phyloP scores from a whole-genome alignment of 768 basidiomycete genomes.

The Chiua virens region DNA sequence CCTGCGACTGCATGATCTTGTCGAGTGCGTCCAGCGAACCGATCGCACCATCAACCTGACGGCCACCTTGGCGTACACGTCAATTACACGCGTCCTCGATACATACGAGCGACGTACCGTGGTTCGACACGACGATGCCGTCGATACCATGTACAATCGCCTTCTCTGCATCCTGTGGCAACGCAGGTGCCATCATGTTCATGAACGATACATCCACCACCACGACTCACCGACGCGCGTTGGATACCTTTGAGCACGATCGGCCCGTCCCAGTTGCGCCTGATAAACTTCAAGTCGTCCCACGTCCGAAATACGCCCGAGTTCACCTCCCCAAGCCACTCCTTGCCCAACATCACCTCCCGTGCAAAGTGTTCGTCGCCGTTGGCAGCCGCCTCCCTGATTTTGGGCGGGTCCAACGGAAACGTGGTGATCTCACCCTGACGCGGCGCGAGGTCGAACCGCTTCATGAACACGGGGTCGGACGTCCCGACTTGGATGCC shows the following conservation, averaged over 20 bases:
- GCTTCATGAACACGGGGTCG: constrained; percentile 78
- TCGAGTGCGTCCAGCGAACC: constrained; percentile 74
- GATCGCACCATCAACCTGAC: constrained; percentile 80
- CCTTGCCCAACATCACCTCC: constrained; percentile 48
- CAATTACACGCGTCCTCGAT: background rate
- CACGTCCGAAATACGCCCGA: constrained; percentile 65
- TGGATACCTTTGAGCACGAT: constrained; percentile 80
- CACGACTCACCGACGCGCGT: constrained; percentile 46
- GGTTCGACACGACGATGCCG: constrained; percentile 50
- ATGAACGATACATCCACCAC: no score
- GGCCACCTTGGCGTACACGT: constrained; percentile 48
- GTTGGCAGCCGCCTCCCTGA: constrained; percentile 38
- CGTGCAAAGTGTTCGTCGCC: constrained; percentile 48
- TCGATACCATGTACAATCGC: constrained; percentile 45
- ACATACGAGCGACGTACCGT: constrained; percentile 18
- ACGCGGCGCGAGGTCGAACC: constrained; percentile 44
- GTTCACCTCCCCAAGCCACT: constrained; percentile 63
- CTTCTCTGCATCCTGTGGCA: constrained; percentile 46
- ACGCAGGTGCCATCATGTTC: background rate
- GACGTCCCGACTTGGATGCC: constrained; percentile 67
- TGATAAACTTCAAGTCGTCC: constrained; percentile 69
- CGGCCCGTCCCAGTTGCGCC: constrained; percentile 76
- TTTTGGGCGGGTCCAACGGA: constrained; percentile 55
- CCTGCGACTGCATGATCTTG: constrained; percentile 61
- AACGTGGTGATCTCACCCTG: constrained; percentile 44